These are phyloP conservation scores for Avena sativa DNA, from an alignment of 176 grass and related monocot species.

Conservation along the genomic window DNA sequence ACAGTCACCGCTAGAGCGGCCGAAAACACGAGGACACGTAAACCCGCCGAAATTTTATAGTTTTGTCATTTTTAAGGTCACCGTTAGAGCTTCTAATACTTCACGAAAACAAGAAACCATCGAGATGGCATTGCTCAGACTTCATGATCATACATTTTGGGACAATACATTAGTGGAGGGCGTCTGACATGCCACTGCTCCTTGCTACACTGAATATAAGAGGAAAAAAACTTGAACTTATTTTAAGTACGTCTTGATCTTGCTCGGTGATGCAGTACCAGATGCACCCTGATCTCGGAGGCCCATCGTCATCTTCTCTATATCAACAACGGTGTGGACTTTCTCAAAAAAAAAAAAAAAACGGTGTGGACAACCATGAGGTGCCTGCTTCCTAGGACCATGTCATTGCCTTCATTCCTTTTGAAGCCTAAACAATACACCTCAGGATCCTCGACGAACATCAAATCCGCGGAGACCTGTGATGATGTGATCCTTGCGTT, in stretches of 20 bases:
- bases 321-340: neutral
- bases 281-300: neutral
- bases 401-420: neutral
- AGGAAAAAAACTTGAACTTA: neutral
- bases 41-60: too few species aligned
- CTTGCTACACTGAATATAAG: too few species aligned
- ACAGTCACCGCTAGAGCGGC: too few species aligned
- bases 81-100: too few species aligned
- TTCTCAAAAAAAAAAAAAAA: too few species aligned
- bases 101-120: too few species aligned
- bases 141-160: too few species aligned
- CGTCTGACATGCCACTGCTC: too few species aligned
- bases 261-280: neutral
- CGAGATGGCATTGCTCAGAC: too few species aligned
- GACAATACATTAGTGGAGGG: too few species aligned
- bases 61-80: neutral
- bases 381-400: conserved; percentile 10
- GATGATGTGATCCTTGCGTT: neutral
- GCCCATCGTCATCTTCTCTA: conserved; percentile 10
- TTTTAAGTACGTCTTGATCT: neutral
- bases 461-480: neutral
- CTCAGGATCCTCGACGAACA: neutral
- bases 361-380: neutral
- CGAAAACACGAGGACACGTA: too few species aligned
- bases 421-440: neutral